A percentile compares a stretch with the other conserved stretches of the same genome.
These are phyloP conservation scores for Globisporangium spiculum DNA, from an alignment of 352 stramenopile genomes.

Conservation along the genomic window DNA sequence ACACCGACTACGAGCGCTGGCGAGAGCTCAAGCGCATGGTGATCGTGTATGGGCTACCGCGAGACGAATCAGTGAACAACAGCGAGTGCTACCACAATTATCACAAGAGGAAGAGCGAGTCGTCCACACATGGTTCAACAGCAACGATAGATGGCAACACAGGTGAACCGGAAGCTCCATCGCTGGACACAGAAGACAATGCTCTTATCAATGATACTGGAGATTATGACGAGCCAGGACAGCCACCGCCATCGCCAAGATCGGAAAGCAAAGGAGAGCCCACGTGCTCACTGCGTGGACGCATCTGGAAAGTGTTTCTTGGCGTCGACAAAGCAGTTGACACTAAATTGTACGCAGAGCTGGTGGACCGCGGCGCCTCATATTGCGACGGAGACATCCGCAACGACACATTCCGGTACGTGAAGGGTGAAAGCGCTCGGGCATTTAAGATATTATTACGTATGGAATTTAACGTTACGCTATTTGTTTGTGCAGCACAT, in stretches of 20 bases:
- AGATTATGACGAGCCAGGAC: background rate
- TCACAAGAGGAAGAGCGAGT: background rate
- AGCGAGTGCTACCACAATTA: background rate
- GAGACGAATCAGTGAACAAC: slow-evolving; percentile 29
- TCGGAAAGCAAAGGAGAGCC: background rate
- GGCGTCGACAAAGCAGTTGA: slow-evolving; percentile 67
- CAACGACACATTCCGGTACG: slow-evolving; percentile 86
- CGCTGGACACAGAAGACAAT: background rate
- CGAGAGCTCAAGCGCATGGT: slow-evolving; percentile 81
- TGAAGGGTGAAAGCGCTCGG: background rate
- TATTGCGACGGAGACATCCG: slow-evolving; percentile 85
- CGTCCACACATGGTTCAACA: background rate
- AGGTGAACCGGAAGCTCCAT: slow-evolving; percentile 10
- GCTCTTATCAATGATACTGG: background rate
- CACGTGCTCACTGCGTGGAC: slow-evolving; percentile 67
- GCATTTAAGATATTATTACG: no score
- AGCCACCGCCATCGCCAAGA: background rate
- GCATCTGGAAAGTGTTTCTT: slow-evolving; percentile 89
- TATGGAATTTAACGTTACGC: background rate
- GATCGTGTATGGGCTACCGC: slow-evolving; percentile 73
- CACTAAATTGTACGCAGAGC: slow-evolving; percentile 55
- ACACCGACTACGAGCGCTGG: slow-evolving; percentile 70
- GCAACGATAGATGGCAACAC: slow-evolving; percentile 1
- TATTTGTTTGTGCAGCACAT: slow-evolving; percentile 41
- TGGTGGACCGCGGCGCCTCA: slow-evolving; percentile 75